Conservation (phyloP, 768 basidiomycete genomes). For the Coprinopsis cinerea region DNA sequence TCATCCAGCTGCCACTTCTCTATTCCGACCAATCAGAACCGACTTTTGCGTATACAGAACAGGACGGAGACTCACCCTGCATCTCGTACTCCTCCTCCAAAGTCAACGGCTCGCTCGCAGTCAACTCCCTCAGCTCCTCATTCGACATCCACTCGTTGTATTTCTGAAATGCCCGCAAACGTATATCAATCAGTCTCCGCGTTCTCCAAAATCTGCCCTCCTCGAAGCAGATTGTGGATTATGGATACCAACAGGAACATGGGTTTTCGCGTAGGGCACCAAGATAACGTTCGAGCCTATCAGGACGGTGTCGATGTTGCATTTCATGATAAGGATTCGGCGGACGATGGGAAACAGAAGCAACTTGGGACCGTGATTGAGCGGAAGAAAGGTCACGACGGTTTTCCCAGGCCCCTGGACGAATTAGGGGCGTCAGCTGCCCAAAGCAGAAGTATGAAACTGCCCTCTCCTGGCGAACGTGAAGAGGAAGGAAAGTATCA, state of each 20-base stretch:
- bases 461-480: too few species aligned
- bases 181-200: not conserved
- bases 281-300: slow-evolving; percentile 64
- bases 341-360: too few species aligned
- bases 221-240: too few species aligned
- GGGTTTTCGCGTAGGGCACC: slow-evolving; percentile 69
- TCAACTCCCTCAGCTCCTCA: slow-evolving; percentile 64
- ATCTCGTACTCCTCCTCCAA: slow-evolving; percentile 82
- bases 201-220: not conserved
- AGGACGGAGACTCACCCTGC: slow-evolving; percentile 53
- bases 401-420: too few species aligned
- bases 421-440: too few species aligned
- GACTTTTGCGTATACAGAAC: not conserved
- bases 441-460: too few species aligned
- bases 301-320: slow-evolving; percentile 62
- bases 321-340: slow-evolving; percentile 40
- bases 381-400: too few species aligned
- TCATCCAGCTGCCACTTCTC: slow-evolving; percentile 83
- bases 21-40: slow-evolving; percentile 27
- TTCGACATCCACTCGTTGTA: slow-evolving; percentile 90
- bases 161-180: slow-evolving; percentile 39
- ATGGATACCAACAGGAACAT: slow-evolving; percentile 37
- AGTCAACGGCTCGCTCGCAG: slow-evolving; percentile 79
- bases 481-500: too few species aligned
- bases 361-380: too few species aligned